These are phyloP conservation scores for Misopates orontium DNA, from an alignment of 257 asterid species.

Conservation along the genomic window DNA sequence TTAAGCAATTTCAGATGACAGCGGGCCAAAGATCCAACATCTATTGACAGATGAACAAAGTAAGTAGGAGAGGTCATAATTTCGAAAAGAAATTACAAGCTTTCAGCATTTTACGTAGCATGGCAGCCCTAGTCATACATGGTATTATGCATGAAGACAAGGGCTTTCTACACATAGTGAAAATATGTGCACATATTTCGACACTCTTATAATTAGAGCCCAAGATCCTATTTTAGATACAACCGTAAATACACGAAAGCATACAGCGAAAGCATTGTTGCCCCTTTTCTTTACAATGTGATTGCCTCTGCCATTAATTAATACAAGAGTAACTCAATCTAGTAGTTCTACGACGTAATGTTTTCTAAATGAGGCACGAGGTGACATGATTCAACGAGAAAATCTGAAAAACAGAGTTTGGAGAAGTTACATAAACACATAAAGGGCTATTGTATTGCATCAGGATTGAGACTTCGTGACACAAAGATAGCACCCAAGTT, in stretches of 20 bases:
- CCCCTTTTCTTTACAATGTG: background rate
- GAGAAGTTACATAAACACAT: background rate
- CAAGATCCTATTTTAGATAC: background rate
- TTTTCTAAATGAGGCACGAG: conserved; percentile 7
- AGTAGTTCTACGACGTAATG: conserved; percentile 7
- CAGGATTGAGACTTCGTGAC: no score
- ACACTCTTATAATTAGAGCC: background rate
- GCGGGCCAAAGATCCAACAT: conserved; percentile 19
- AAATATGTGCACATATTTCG: background rate
- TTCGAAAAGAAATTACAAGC: background rate
- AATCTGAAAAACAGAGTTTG: background rate
- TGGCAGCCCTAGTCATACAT: background rate
- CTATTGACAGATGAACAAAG: background rate
- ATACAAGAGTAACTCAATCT: background rate
- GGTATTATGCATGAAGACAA: background rate
- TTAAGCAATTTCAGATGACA: conserved; percentile 3
- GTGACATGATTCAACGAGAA: background rate
- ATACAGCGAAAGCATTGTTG: background rate
- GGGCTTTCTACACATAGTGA: conserved; percentile 14
- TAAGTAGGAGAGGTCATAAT: background rate
- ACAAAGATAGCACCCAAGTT: no score
- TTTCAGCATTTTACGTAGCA: conserved; percentile 7
- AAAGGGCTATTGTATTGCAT: background rate
- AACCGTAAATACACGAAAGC: conserved; percentile 9
- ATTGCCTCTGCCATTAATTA: background rate